phyloP scores from a whole-genome alignment of 805 yeast genomes.

The Cyberlindnera mrakii region DNA sequence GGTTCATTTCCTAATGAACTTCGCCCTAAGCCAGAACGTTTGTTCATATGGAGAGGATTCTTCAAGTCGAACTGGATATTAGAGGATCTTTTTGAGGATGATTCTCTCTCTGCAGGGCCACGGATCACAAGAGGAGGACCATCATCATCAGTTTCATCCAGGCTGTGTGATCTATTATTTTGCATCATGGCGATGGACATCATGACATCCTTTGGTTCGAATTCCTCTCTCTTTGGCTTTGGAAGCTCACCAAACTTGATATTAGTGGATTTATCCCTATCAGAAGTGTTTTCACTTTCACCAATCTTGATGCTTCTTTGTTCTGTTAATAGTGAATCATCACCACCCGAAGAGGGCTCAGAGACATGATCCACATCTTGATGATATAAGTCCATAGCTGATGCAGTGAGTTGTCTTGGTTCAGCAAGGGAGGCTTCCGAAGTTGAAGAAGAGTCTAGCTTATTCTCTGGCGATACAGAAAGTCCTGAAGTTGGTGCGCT shows the following conservation, averaged over 20 bases:
- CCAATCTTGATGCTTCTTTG: conserved; percentile 8
- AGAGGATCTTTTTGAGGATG: conserved; percentile 17
- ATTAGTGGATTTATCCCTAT: conserved; percentile 1
- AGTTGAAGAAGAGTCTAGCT: conserved; percentile 10
- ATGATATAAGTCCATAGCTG: conserved; percentile 3
- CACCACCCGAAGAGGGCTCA: conserved; percentile 22
- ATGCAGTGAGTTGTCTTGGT: conserved; percentile 6
- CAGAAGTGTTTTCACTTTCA: not conserved
- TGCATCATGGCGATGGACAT: conserved; percentile 80
- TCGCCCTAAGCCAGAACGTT: conserved; percentile 15
- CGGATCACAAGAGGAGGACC: conserved; percentile 76
- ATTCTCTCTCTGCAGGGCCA: conserved; percentile 71
- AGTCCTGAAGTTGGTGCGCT: not conserved
- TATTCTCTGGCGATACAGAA: conserved; percentile 4
- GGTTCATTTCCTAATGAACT: conserved; percentile 5
- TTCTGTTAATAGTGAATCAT: conserved; percentile 8
- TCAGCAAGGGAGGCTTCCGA: conserved; percentile 7
- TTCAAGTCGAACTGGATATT: conserved; percentile 25
- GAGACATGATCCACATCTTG: conserved; percentile 14
- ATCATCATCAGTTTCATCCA: conserved; percentile 39
- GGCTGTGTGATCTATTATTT: conserved; percentile 30
- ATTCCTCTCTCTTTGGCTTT: conserved; percentile 32
- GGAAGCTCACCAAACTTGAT: conserved; percentile 22
- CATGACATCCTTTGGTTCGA: conserved; percentile 79
- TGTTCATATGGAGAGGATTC: conserved; percentile 9